Conservation (phyloP, 805 yeast species). For the Dipodascus geniculatus region DNA sequence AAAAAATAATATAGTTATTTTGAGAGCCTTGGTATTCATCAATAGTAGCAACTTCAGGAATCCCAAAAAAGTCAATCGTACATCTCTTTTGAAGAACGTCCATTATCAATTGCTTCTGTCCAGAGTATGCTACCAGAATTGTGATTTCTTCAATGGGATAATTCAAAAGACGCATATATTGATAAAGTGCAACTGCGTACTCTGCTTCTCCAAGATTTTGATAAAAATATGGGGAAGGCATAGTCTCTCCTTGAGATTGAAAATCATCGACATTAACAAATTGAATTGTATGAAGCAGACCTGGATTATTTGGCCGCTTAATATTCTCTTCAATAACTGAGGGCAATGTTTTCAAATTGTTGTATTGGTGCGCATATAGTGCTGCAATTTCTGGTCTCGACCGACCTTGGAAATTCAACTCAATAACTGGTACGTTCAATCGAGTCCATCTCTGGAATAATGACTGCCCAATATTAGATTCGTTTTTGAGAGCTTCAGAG, state of each 20-base stretch:
- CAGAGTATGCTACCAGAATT: conserved; percentile 31
- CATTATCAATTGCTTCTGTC: conserved; percentile 32
- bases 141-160: conserved; percentile 30
- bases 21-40: conserved; percentile 23
- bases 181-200: conserved; percentile 32
- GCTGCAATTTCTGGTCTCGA: conserved; percentile 18
- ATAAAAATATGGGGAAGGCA: conserved; percentile 18
- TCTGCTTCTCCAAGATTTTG: conserved; percentile 40
- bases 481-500: conserved; percentile 9
- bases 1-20: conserved; percentile 26
- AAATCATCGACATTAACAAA: conserved; percentile 25
- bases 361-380: conserved; percentile 18
- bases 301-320: conserved; percentile 24
- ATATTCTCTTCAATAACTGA: conserved; percentile 6
- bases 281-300: conserved; percentile 25
- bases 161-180: conserved; percentile 35
- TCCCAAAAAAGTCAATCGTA: conserved; percentile 20
- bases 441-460: conserved; percentile 19
- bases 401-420: conserved; percentile 18
- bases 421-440: conserved; percentile 13
- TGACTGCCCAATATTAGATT: conserved; percentile 16
- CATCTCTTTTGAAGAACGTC: conserved; percentile 31
- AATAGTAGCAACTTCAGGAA: conserved; percentile 22
- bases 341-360: conserved; percentile 6
- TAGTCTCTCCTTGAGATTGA: conserved; percentile 23